These are phyloP conservation scores for Phytophthora lateralis DNA, from an alignment of 352 stramenopile genomes.

Conservation along the genomic window DNA sequence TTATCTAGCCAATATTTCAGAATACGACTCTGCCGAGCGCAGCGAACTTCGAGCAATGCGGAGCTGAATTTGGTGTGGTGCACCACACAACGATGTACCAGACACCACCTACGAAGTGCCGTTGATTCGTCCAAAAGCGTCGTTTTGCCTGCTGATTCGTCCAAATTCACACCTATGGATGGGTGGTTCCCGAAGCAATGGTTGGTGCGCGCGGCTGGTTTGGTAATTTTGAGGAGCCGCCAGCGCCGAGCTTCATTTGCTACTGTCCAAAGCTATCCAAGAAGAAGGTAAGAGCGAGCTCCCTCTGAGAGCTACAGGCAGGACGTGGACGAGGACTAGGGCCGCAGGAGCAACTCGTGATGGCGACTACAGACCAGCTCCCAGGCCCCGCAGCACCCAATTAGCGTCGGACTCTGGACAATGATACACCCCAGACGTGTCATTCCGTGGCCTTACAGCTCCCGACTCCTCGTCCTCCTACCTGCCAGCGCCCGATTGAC, in stretches of 20 bases:
- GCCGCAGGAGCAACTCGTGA: not conserved
- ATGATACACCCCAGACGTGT: not conserved
- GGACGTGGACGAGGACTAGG: slow-evolving; percentile 7
- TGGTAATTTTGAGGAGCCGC: slow-evolving; percentile 44
- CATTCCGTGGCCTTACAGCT: not conserved
- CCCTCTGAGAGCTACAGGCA: slow-evolving; percentile 8
- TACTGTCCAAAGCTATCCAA: slow-evolving; percentile 91
- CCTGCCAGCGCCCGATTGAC: slow-evolving; percentile 2
- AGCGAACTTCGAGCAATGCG: no score
- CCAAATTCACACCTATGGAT: slow-evolving; percentile 40
- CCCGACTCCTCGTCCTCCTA: not conserved
- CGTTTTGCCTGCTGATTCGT: slow-evolving; percentile 18
- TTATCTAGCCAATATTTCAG: no score
- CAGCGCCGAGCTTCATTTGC: slow-evolving; percentile 56
- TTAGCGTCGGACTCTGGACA: not conserved
- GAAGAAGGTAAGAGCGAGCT: slow-evolving; percentile 66
- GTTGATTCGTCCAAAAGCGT: slow-evolving; percentile 24
- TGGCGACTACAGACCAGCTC: slow-evolving; percentile 1
- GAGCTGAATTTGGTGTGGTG: not conserved
- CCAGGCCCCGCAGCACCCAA: slow-evolving; percentile 2
- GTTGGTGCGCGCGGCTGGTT: slow-evolving; percentile 48
- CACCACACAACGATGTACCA: not conserved
- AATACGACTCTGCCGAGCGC: no score
- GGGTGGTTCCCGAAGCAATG: slow-evolving; percentile 53
- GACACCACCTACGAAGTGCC: not conserved